A percentile compares a stretch with the other conserved stretches of the same genome.
These are phyloP conservation scores for Mortierella polycephala DNA, from an alignment of 371 early-diverging fungal genomes.

Conservation along the genomic window DNA sequence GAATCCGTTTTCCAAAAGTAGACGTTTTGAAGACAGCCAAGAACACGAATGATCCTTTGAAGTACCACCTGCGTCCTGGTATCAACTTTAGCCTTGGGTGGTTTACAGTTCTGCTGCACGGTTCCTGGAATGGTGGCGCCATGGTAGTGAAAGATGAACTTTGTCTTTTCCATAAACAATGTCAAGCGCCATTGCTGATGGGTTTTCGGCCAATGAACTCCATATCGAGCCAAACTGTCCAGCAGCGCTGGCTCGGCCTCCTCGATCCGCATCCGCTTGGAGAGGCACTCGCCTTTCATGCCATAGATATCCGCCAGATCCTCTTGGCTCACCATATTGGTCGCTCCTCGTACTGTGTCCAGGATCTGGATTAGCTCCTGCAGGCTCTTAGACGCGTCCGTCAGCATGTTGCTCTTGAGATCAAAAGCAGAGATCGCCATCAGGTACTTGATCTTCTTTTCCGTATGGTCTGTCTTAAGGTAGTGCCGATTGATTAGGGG, in stretches of 20 bases:
- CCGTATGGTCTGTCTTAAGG: conserved; percentile 61
- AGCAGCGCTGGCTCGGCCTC: conserved; percentile 63
- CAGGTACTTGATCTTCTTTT: conserved; percentile 65
- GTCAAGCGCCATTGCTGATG: conserved; percentile 27
- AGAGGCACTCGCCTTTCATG: conserved; percentile 64
- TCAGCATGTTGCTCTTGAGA: conserved; percentile 64
- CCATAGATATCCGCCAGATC: conserved; percentile 67
- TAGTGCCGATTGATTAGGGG: conserved; percentile 66
- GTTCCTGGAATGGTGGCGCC: conserved; percentile 48
- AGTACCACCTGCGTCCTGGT: conserved; percentile 54
- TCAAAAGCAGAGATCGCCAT: conserved; percentile 62
- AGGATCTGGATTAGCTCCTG: conserved; percentile 62
- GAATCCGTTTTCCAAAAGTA: conserved; percentile 62
- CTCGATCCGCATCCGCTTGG: conserved; percentile 63
- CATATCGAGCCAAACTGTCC: conserved; percentile 36
- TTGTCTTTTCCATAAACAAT: conserved; percentile 21
- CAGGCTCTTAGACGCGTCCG: conserved; percentile 62
- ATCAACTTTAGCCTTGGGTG: conserved; percentile 39
- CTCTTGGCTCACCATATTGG: conserved; percentile 56
- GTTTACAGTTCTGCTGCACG: conserved; percentile 17
- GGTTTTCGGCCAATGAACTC: conserved; percentile 35
- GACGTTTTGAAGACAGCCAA: conserved; percentile 65
- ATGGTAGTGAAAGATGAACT: conserved; percentile 41
- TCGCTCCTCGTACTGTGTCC: conserved; percentile 58
- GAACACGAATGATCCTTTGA: conserved; percentile 60